Conservation (phyloP, 768 basidiomycete species). For the Strobilomyces dryophilus region DNA sequence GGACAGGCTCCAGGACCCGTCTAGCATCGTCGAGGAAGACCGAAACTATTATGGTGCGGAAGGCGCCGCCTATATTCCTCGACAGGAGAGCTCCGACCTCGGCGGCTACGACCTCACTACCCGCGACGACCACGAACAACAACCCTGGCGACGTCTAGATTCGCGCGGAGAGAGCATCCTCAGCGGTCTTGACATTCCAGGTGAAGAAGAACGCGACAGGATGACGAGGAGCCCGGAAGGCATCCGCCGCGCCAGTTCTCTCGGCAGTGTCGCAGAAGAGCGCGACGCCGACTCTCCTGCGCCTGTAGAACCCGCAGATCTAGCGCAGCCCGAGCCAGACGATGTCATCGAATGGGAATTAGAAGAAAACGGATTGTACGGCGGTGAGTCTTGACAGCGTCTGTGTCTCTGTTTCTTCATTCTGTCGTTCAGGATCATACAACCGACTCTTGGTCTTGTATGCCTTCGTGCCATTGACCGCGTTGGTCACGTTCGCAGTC, state of each 20-base stretch:
- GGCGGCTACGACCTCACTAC: conserved; percentile 20
- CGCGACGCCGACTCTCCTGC: conserved; percentile 10
- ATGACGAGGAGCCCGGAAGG: conserved; percentile 34
- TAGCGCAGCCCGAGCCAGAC: conserved; percentile 22
- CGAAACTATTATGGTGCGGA: conserved; percentile 12
- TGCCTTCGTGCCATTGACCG: conserved; percentile 54
- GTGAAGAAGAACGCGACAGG: conserved; percentile 22
- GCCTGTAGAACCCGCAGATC: conserved; percentile 9
- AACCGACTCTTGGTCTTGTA: conserved; percentile 50
- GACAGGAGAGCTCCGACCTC: conserved; percentile 15
- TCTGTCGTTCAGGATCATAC: conserved; percentile 54
- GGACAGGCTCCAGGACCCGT: conserved; percentile 17
- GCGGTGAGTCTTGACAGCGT: conserved; percentile 33
- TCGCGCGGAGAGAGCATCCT: conserved; percentile 32
- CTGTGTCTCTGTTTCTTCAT: neutral
- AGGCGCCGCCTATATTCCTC: conserved; percentile 3
- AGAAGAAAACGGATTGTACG: conserved; percentile 47
- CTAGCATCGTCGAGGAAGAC: conserved; percentile 12
- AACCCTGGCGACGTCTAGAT: conserved; percentile 30
- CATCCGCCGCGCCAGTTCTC: conserved; percentile 22
- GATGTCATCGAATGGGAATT: conserved; percentile 45
- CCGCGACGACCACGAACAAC: conserved; percentile 20
- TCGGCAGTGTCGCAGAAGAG: conserved; percentile 40
- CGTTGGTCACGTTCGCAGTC: conserved; percentile 43
- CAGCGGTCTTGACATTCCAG: conserved; percentile 26